Evolutionary conservation across 306 rosid genomes (phyloP), one percentile per base, ranked within the genome.

Genomic region (Cicer yamashitae): DNA sequence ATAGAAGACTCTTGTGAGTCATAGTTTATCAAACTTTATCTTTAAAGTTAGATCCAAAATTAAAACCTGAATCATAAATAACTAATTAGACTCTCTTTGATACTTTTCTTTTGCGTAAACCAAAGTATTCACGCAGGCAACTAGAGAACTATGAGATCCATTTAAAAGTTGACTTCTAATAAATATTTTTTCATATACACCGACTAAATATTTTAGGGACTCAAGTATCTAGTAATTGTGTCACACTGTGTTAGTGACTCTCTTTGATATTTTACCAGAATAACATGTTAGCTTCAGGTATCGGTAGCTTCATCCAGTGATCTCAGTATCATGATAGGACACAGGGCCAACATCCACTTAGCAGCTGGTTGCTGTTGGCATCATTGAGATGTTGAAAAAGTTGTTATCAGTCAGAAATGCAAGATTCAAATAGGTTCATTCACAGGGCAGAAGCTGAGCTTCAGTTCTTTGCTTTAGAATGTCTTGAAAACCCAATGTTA

Each of bases 401-500:
- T 56, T 22, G 13, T 30, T 34, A 11, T 5, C 44, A 11, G 34
- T 60, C 5, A 60, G 52, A 48, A 82, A 56, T 48, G 20, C 18
- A 63, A 13, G 68, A 34, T 38, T 38, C 38, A 10, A 38, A n/a
- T 62, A 13, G 58, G 34, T 25, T 25, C 34, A 50, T 78, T 56
- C 77, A 75, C 15, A 60, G 17, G 44, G 40, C 45, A 80, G 39
- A 50, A 74, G 69, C 51, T 12, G 54, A 79, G 71, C 52, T 79
- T 90, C 86, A 84, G 41, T 10, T 10, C 14, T 62, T 48, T 48
- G 53, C 15, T 48, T 47, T 12, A 48, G 22, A 46, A 47, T 11
- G 37, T 30, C 5, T 4, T 30, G 37, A 30, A 30, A 30, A 30
- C 5, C 37, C 37, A 30, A 30, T 30, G 6, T 4, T 30, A 30